Conservation (phyloP, 148 eudicot species). For the Suaeda aralocaspica region DNA sequence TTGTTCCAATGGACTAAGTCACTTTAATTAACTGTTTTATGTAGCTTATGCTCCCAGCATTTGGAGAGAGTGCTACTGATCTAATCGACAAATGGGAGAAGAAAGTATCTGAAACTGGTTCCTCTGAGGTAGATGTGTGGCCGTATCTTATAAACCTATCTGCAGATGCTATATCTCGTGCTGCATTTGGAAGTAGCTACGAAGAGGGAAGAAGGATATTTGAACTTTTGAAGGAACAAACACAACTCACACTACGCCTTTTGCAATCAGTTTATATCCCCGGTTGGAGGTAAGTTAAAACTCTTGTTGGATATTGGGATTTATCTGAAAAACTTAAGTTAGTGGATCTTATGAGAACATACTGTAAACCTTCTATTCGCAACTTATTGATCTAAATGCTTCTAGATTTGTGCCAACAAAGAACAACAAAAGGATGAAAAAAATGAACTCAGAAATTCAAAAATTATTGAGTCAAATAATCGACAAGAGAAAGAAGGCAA, state of each 20-base stretch:
- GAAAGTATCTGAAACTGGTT: constrained; percentile 15
- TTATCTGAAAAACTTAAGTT: too few species aligned
- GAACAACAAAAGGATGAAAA: constrained; percentile 28
- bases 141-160: constrained; percentile 35
- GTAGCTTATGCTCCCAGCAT: constrained; percentile 43
- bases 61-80: constrained; percentile 26
- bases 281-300: constrained; percentile 37
- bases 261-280: constrained; percentile 34
- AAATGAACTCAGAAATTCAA: constrained; percentile 13
- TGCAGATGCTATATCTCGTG: constrained; percentile 47
- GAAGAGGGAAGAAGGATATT: constrained; percentile 48
- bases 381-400: too few species aligned
- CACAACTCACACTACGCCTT: constrained; percentile 23
- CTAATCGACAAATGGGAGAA: constrained; percentile 41
- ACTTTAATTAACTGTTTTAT: not conserved
- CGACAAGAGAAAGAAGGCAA: constrained; percentile 30
- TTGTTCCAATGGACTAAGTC: too few species aligned
- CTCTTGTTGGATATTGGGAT: too few species aligned
- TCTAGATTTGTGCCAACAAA: constrained; percentile 35
- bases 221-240: constrained; percentile 39
- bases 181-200: constrained; percentile 50
- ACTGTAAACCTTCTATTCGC: too few species aligned
- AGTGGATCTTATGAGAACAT: too few species aligned
- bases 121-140: constrained; percentile 44
- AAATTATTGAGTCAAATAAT: constrained; percentile 18